Evolutionary conservation across 2,329 filamentous ascomycete genomes (phyloP), one percentile per base, ranked within the genome.

Genomic region (Akanthomyces uredinophilus): DNA sequence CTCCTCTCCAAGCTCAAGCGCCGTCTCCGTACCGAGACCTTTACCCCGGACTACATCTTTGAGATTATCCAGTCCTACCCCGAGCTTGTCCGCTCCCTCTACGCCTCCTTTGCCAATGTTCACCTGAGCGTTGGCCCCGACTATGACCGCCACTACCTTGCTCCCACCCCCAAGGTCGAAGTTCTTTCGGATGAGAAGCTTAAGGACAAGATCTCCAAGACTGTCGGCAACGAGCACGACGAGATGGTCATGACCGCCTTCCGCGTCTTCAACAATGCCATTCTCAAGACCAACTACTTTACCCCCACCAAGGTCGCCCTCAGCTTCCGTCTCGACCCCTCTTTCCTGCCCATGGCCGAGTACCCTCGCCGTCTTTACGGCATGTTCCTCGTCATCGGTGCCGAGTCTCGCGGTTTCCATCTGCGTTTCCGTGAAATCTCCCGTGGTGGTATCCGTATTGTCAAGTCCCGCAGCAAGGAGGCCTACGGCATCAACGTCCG

Each of bases 191-290:
- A 95, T 67, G 80, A 80, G 22, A 84, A 86, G 70, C 82, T 96
- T 44, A 88, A 91, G 75, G 86, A 90, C 56, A 81, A 88, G 67
- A 95, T 96, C 71, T 84, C 88, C 64, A 88, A 86, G 72, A 90
- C 88, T n/a, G 88, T 91, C 20, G 84, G 83, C 64, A 98, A 96
- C 71, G 94, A 99, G 78, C 93, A 99, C 77, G 92, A 99, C 72
- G 89, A 94, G 73, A 96, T 97, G 88, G 95, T 99, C 68, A 96
- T 99, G 92, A 92, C 87, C 47, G 92, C 93, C 18, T 98, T 99
- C 85, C 87, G 92, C 61, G 88, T 95, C 65, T 99, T 99, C 86
- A 99, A 99, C 81, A 87, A 86, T 63, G 87, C 90, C 52, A 88
- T 98, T 51, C 83, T 98, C 68, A 99, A 98, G 85, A 99, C 95